Evolutionary conservation across 306 rosid genomes (phyloP), one percentile per base, ranked within the genome.

Genomic region (Aeschynomene evenia): DNA sequence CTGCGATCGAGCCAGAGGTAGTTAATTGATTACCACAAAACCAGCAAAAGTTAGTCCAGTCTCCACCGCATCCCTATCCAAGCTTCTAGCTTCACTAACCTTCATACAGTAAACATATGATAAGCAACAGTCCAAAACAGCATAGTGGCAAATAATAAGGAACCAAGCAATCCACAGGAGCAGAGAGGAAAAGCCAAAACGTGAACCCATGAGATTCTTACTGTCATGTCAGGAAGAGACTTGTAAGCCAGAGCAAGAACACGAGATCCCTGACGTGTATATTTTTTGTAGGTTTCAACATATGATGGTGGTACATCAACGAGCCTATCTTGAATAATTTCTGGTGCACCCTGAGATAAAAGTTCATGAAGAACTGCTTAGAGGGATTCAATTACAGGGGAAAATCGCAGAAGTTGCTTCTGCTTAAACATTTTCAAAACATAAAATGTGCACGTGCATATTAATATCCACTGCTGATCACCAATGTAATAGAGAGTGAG

Each of bases 11-110:
- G 51, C n/a, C n/a, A 11, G n/a, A 53, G 57, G 57, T 49, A 10
- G 65, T 75, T 42, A 37, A 29, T 43, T 26, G 40, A 34, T 86
- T 87, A 94, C 99, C 88, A 92, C 99, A 87, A 94, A 94, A 74
- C 99, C 99, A 29, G 97, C 87, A 77, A 94, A 94, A 57, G 79
- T 87, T 66, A 94, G 96, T 58, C 82, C 88, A 70, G 67, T 94
- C 88, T 94, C 99, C 75, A 89, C 99, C n/a, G 64, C 36, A 71
- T 91, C 99, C 88, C 99, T 88, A 55, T 94, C 99, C 96, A 94
- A 69, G 91, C 89, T 83, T 87, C 99, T 85, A 64, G 97, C 99
- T 91, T 91, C 99, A 80, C 97, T 88, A 82, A 94, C 97, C 99
- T 94, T 85, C 91, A 87, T 28, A 33, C 66, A 59, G 71, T 69